Evolutionary conservation across 306 rosid species (phyloP).

Genomic region (Fagus sylvatica): DNA sequence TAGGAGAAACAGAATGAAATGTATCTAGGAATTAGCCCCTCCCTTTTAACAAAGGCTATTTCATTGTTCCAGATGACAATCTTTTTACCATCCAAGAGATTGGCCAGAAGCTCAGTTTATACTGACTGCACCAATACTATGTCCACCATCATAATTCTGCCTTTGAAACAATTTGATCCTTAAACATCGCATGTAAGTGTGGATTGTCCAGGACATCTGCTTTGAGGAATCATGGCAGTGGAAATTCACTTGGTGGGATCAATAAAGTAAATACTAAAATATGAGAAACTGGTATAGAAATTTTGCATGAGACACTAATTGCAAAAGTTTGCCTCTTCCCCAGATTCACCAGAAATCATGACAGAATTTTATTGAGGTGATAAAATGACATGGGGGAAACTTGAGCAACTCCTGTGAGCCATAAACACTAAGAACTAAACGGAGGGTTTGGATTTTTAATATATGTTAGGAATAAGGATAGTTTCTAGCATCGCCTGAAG

Average conservation of each 20-base stretch:
- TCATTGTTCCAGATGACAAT: not conserved
- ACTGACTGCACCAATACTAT: not conserved
- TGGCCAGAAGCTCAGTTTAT: not conserved
- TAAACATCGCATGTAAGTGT: not conserved
- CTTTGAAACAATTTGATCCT: not conserved
- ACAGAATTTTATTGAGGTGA: not conserved
- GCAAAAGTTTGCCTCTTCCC: not conserved
- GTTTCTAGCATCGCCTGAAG: not conserved
- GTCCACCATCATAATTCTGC: not conserved
- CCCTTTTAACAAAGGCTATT: not conserved
- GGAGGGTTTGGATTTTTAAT: not conserved
- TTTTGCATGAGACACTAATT: not conserved
- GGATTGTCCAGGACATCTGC: not conserved
- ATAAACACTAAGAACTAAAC: not conserved
- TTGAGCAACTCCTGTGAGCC: not conserved
- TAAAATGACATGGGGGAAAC: not conserved
- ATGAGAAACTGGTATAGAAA: not conserved
- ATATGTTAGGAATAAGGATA: not conserved
- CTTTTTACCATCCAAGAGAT: not conserved
- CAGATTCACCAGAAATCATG: not conserved
- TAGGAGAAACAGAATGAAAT: not conserved
- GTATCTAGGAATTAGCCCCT: too few relatives aligned
- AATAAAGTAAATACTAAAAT: not conserved
- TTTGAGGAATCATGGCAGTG: not conserved
- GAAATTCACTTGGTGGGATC: not conserved